These are phyloP conservation scores for Sindora glabra DNA, from an alignment of 306 rosid genomes.

Conservation along the genomic window DNA sequence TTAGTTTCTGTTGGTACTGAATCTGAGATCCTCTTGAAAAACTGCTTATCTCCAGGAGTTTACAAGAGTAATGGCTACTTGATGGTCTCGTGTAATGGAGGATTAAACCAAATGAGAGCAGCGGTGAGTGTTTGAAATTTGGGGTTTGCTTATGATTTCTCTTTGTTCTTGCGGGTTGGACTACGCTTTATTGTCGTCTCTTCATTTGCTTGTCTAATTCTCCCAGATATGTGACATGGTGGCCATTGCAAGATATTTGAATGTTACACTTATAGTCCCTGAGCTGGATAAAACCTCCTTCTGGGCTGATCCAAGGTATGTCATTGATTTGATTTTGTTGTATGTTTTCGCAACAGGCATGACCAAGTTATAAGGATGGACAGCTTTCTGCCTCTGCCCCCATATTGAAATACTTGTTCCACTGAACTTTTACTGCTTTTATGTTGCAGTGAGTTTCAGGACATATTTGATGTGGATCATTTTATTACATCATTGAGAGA, in stretches of 20 bases:
- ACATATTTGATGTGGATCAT: constrained; percentile 90
- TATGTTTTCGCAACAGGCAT: not conserved
- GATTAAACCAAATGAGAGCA: constrained; percentile 96
- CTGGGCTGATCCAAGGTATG: constrained; percentile 98
- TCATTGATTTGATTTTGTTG: not conserved
- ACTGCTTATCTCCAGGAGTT: constrained; percentile 39
- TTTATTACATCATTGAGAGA: constrained; percentile 93
- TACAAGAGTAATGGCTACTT: constrained; percentile 89
- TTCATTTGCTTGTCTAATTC: not conserved
- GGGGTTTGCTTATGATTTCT: not conserved
- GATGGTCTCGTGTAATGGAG: constrained; percentile 96
- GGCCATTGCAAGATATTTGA: constrained; percentile 81
- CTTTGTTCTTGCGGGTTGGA: not conserved
- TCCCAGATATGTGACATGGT: constrained; percentile 97
- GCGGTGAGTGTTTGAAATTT: constrained; percentile 58
- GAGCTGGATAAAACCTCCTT: constrained; percentile 87
- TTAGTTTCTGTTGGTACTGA: not conserved
- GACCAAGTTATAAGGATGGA: not conserved
- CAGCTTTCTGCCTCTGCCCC: not conserved
- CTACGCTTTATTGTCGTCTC: not conserved
- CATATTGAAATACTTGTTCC: not conserved
- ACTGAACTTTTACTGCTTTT: constrained; percentile 2
- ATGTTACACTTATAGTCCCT: constrained; percentile 92
- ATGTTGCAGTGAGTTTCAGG: constrained; percentile 73
- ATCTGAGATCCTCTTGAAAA: constrained; percentile 2